Conservation (phyloP, 306 rosid genomes). For the Glycine tomentella region DNA sequence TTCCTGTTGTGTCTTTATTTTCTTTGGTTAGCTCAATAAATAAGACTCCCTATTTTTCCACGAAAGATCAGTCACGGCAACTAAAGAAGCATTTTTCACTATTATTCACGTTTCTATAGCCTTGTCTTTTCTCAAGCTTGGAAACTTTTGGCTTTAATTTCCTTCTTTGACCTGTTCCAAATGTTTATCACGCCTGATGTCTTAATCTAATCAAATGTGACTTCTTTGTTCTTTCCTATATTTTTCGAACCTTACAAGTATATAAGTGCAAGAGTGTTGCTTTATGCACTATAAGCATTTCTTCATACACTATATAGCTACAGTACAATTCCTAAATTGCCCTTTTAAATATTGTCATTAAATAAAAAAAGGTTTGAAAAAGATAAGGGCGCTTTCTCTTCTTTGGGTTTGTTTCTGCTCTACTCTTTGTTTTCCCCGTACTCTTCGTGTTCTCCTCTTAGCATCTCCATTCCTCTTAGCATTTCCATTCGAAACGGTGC, state of each 20-base stretch:
- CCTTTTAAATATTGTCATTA: too few species aligned
- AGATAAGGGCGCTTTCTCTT: too few species aligned
- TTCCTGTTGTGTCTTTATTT: background rate
- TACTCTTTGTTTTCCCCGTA: too few species aligned
- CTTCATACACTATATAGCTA: too few species aligned
- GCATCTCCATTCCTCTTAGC: too few species aligned
- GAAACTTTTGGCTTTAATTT: constrained; percentile 10
- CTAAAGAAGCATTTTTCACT: constrained; percentile 1
- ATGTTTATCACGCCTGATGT: background rate
- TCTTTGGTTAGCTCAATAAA: background rate
- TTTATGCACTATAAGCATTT: too few species aligned
- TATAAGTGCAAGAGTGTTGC: too few species aligned
- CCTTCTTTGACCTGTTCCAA: constrained; percentile 42
- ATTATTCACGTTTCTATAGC: constrained; percentile 33
- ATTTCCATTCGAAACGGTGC: too few species aligned
- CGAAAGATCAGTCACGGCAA: background rate
- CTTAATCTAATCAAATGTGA: background rate
- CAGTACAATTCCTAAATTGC: too few species aligned
- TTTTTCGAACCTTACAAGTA: background rate
- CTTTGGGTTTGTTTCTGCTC: too few species aligned
- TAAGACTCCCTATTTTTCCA: background rate
- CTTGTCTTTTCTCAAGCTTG: constrained; percentile 38
- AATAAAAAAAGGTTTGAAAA: too few species aligned
- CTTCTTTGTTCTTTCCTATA: background rate
- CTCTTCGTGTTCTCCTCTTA: too few species aligned